Conservation (phyloP, 371 early-diverging fungal species). For the Rhizopus arrhizus region DNA sequence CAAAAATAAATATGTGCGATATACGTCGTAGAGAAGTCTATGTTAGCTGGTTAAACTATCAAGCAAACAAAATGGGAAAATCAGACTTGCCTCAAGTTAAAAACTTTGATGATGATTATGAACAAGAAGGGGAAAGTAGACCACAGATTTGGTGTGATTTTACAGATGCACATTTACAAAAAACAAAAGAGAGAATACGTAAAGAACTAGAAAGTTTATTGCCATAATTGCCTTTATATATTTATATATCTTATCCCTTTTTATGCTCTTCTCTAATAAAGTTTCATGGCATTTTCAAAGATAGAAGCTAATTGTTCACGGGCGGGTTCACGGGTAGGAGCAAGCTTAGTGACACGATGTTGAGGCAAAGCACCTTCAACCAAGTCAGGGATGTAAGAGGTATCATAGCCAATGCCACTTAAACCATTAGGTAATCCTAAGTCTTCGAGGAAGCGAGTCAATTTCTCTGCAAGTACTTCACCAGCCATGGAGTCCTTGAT, state of each 20-base stretch:
- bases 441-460: slow-evolving; percentile 73
- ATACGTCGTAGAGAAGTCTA: slow-evolving; percentile 17
- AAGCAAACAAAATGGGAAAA: slow-evolving; percentile 19
- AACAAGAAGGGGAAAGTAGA: background rate
- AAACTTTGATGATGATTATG: slow-evolving; percentile 15
- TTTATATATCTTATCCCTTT: background rate
- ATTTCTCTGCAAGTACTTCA: slow-evolving; percentile 71
- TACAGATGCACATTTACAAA: slow-evolving; percentile 5
- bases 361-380: slow-evolving; percentile 90
- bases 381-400: slow-evolving; percentile 69
- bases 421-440: slow-evolving; percentile 86
- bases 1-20: slow-evolving; percentile 5
- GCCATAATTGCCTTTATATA: background rate
- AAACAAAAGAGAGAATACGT: background rate
- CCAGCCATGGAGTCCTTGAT: slow-evolving; percentile 79
- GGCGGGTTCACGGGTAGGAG: slow-evolving; percentile 75
- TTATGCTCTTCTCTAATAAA: slow-evolving; percentile 50
- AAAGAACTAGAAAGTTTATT: background rate
- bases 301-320: slow-evolving; percentile 67
- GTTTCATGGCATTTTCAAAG: slow-evolving; percentile 70
- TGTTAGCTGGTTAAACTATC: slow-evolving; percentile 40
- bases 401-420: slow-evolving; percentile 76
- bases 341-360: slow-evolving; percentile 89
- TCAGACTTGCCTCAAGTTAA: slow-evolving; percentile 7
- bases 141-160: background rate